These are phyloP conservation scores for Nyssa sinensis DNA, from an alignment of 148 eudicot genomes.

Conservation along the genomic window DNA sequence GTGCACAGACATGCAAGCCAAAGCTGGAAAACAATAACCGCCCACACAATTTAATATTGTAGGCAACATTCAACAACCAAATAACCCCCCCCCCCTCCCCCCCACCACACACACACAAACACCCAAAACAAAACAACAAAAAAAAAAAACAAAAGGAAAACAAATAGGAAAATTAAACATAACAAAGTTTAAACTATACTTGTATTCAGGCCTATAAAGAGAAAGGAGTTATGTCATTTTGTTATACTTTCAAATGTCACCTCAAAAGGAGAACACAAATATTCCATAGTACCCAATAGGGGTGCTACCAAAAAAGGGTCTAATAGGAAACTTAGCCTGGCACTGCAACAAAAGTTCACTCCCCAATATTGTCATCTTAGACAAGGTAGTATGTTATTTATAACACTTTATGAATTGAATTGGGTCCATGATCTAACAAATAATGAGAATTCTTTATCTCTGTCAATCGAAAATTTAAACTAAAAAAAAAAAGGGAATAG, in stretches of 20 bases:
- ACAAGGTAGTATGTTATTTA: neutral
- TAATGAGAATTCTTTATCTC: neutral
- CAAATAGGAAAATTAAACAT: neutral
- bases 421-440: neutral
- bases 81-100: neutral
- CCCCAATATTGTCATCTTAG: neutral
- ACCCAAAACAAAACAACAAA: too few relatives aligned
- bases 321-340: too few relatives aligned
- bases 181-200: too few relatives aligned
- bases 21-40: neutral
- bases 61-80: neutral
- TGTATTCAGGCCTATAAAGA: too few relatives aligned
- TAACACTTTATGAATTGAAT: too few relatives aligned
- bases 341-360: too few relatives aligned
- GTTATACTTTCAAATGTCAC: neutral
- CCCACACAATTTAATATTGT: neutral
- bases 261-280: neutral
- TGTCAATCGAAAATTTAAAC: too few relatives aligned
- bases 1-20: too few relatives aligned
- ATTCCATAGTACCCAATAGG: neutral
- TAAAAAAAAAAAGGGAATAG: too few relatives aligned
- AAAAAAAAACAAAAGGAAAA: neutral
- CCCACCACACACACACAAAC: too few relatives aligned
- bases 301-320: neutral
- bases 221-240: neutral